Evolutionary conservation across 345 rosid species (phyloP), one percentile per base, ranked within the genome.

Genomic region (Turnera subulata): DNA sequence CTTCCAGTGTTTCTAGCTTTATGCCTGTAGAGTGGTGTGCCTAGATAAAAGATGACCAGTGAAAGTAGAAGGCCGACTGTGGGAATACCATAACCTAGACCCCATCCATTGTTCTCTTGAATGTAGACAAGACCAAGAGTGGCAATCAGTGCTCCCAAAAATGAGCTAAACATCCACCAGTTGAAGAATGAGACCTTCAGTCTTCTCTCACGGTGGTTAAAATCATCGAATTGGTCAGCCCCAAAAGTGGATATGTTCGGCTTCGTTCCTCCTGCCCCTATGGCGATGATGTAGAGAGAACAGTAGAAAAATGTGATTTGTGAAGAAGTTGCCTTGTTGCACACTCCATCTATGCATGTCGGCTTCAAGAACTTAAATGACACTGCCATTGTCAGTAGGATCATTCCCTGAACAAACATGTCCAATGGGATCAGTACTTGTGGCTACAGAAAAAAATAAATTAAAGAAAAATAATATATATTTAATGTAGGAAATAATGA

Each of bases 371-470:
- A 79, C 53, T 79, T 84, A 7, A 91, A 55, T 2, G 96, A 85
- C 17, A 76, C 92, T 7, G 96, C 86, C 76, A 78, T 65, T 17
- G 98, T 91, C 9, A 91, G 77, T 43, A 86, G 70, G 43, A 81
- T 65, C 98, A 91, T 91, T 63, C 98, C 98, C 98, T 91, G 73
- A n/a, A n/a, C n/a, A n/a, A n/a, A n/a, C n/a, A n/a, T n/a, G n/a
- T n/a, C n/a, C n/a, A n/a, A n/a, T n/a, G n/a, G n/a, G n/a, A n/a
- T n/a, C n/a, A n/a, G n/a, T n/a, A n/a, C n/a, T n/a, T n/a, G n/a
- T n/a, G n/a, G n/a, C n/a, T n/a, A n/a, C n/a, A n/a, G n/a, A n/a
- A n/a, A n/a, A n/a, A n/a, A n/a, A n/a, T n/a, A n/a, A n/a, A n/a
- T n/a, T n/a, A n/a, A n/a, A n/a, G n/a, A n/a, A n/a, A n/a, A n/a